phyloP scores from a whole-genome alignment of 2,329 filamentous ascomycete species.

The Fusarium sp. region DNA sequence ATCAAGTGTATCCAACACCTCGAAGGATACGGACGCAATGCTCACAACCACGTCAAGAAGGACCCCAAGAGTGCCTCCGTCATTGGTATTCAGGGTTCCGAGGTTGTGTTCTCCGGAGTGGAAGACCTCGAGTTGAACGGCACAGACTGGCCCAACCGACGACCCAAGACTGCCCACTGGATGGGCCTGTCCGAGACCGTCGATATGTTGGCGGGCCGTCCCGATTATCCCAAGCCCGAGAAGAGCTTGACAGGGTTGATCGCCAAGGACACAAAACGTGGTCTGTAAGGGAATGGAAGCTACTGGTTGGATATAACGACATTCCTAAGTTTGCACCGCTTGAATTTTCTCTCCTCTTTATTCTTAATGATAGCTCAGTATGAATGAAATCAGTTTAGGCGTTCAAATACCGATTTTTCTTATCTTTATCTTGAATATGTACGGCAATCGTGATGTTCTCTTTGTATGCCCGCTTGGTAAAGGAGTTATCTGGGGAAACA shows the following conservation, averaged over 20 bases:
- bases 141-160: slow-evolving; percentile 92
- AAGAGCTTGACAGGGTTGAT: slow-evolving; percentile 60
- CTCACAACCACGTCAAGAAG: slow-evolving; percentile 73
- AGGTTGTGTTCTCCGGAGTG: slow-evolving; percentile 88
- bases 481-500: neutral
- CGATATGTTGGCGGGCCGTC: slow-evolving; percentile 83
- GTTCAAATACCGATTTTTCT: slow-evolving; percentile 6
- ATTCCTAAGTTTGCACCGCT: slow-evolving; percentile 18
- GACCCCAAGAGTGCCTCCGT: slow-evolving; percentile 81
- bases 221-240: slow-evolving; percentile 63
- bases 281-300: slow-evolving; percentile 46
- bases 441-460: neutral
- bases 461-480: neutral
- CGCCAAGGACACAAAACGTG: slow-evolving; percentile 72
- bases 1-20: slow-evolving; percentile 95
- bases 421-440: neutral
- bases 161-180: slow-evolving; percentile 90
- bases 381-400: slow-evolving; percentile 33
- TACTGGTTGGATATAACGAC: slow-evolving; percentile 16
- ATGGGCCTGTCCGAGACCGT: slow-evolving; percentile 81
- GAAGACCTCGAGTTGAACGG: slow-evolving; percentile 81
- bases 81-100: slow-evolving; percentile 91
- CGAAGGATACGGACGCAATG: slow-evolving; percentile 77
- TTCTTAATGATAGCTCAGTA: slow-evolving; percentile 37
- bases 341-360: slow-evolving; percentile 27